Evolutionary conservation across 257 asterid genomes (phyloP).

Genomic region (Handroanthus guayacan): DNA sequence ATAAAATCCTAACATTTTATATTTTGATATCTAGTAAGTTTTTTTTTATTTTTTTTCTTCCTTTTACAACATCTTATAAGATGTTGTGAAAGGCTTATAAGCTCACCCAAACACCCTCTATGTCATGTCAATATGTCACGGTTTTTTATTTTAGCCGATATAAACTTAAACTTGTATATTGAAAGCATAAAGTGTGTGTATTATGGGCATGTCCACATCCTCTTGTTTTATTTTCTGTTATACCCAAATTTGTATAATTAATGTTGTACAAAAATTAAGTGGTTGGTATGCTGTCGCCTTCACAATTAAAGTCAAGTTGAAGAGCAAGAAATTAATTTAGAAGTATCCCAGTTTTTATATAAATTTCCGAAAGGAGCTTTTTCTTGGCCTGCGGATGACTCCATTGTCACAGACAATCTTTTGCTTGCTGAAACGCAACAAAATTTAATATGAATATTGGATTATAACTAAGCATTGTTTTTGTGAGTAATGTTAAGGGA

Average conservation of each 20-base stretch:
- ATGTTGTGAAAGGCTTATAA: no score
- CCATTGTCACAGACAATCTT: conserved; percentile 10
- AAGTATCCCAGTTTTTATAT: background rate
- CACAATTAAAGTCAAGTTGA: conserved; percentile 2
- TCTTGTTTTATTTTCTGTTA: conserved; percentile 11
- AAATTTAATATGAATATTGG: background rate
- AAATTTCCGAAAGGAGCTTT: background rate
- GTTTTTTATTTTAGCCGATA: background rate
- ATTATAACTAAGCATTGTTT: no score
- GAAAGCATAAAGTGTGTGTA: background rate
- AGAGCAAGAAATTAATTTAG: conserved; percentile 15
- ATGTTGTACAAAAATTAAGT: background rate
- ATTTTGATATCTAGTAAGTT: no score
- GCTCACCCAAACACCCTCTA: no score
- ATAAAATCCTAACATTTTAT: no score
- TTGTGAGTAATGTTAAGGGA: no score
- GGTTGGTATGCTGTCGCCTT: conserved; percentile 37
- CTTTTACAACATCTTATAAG: background rate
- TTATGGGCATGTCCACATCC: conserved; percentile 15
- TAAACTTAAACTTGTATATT: background rate
- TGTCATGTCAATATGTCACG: background rate
- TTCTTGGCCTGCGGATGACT: conserved; percentile 30
- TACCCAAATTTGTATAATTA: background rate
- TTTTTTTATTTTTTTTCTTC: no score
- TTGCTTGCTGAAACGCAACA: background rate